A percentile compares a stretch with the other conserved stretches of the same genome.
Evolutionary conservation across 2,329 filamentous ascomycete genomes (phyloP).

Genomic region (Proliferodiscus dingleyae): DNA sequence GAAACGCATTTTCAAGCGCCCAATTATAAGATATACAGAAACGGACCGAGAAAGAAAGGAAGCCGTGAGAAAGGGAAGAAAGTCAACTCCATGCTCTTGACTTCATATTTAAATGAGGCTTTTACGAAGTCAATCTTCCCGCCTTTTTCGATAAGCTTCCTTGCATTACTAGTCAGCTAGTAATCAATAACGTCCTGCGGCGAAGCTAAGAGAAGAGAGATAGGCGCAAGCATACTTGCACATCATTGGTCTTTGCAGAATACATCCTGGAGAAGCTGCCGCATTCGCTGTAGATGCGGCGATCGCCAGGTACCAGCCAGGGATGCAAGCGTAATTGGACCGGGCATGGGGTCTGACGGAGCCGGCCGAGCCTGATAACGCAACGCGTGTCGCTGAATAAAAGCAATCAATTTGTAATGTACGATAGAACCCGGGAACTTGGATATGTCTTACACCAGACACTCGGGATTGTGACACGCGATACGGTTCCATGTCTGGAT

Average conservation of each 20-base stretch:
- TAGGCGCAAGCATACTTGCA: not conserved
- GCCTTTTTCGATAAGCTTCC: not conserved
- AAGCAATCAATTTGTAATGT: too few species aligned
- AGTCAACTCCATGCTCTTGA: not conserved
- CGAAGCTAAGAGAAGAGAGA: not conserved
- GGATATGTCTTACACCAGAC: too few species aligned
- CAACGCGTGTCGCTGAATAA: too few species aligned
- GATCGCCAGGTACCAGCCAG: slow-evolving; percentile 1
- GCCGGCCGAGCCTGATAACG: too few species aligned
- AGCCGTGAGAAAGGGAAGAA: not conserved
- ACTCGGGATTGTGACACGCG: too few species aligned
- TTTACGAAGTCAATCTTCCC: not conserved
- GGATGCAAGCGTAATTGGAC: too few species aligned
- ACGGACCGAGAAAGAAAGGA: not conserved
- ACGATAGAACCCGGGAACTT: too few species aligned
- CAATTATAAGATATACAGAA: not conserved
- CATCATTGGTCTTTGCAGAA: not conserved
- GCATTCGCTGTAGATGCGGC: not conserved
- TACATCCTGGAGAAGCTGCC: not conserved
- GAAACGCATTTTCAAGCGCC: slow-evolving; percentile 10
- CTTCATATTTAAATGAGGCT: not conserved
- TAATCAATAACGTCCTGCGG: not conserved
- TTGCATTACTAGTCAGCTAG: not conserved
- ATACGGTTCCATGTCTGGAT: too few species aligned
- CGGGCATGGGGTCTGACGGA: too few species aligned